Conservation (phyloP, 805 yeast species). For the Starmerella etchellsii region DNA sequence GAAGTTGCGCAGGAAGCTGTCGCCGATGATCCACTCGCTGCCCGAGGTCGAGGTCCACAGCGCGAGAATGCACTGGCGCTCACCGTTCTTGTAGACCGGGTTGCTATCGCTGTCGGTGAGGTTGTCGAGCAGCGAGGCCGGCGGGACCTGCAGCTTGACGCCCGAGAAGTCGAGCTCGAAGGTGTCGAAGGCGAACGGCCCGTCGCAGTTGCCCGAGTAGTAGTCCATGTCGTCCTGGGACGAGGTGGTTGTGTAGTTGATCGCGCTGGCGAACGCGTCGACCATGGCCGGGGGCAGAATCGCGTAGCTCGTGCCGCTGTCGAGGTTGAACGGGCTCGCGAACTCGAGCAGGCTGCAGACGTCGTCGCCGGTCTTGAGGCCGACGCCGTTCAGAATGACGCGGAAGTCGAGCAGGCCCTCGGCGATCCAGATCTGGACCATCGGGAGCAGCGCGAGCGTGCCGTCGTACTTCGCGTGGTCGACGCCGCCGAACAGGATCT, state of each 20-base stretch:
- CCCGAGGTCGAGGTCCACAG: conserved; percentile 22
- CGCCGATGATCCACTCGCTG: conserved; percentile 41
- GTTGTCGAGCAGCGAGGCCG: conserved; percentile 9
- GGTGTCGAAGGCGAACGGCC: conserved; percentile 12
- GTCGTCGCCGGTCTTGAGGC: conserved; percentile 1
- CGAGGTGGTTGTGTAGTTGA: conserved; percentile 30
- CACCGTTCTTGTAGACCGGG: not conserved
- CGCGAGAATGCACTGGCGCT: conserved; percentile 19
- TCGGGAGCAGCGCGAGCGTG: conserved; percentile 26
- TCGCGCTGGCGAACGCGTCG: conserved; percentile 20
- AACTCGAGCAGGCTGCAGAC: conserved; percentile 7
- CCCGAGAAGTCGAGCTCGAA: conserved; percentile 42
- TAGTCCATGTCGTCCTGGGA: too few species aligned
- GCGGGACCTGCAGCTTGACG: conserved; percentile 35
- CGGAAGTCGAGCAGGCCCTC: conserved; percentile 6
- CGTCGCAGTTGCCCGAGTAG: conserved; percentile 27
- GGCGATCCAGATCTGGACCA: conserved; percentile 16
- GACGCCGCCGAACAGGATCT: conserved; percentile 35
- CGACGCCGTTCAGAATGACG: conserved; percentile 13
- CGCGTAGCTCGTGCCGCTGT: conserved; percentile 43
- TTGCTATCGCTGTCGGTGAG: conserved; percentile 10
- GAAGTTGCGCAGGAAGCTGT: conserved; percentile 48
- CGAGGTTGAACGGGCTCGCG: conserved; percentile 37
- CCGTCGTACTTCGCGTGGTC: conserved; percentile 35
- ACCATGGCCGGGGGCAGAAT: conserved; percentile 33